Base-by-base conservation (phyloP, 2,329 filamentous ascomycete genomes). In the Coniella lustricola region DNA sequence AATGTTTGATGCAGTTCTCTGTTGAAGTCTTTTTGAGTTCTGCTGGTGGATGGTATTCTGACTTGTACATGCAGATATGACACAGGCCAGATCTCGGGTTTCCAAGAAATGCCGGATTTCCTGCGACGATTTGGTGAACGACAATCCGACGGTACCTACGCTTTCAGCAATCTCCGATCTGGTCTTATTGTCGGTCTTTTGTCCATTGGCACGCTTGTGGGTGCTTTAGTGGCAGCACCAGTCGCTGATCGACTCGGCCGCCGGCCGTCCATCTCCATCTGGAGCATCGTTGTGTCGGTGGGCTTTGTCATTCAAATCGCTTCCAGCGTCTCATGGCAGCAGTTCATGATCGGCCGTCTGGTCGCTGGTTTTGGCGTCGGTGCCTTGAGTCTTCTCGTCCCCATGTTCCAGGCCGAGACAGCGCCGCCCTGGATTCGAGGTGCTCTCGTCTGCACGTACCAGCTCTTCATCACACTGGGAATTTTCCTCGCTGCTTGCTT, bases 321-420 rank as follows among this genome's bases (percentile, higher is more conserved):
- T 0, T 70, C 82, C 0, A 56, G 62, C 0, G 57, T 56, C 2
- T 66, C 66, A 8, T 87, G 84, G 82, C 77, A 77, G 40, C 83
- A 87, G 57, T 69, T 85, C 50, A 81, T 82, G 55, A 68, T 82
- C 39, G 84, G 84, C 13, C 71, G 84, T 47, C 76, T 80, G 56
- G 71, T 85, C 14, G 77, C 81, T 13, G 84, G 84, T 44, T 67
- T 86, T 1, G 82, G 82, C 13, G 81, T 88, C 36, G 84, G 84
- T 47, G 78, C 76, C 0, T 64, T 86, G 2, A 81, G 76, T 9
- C 75, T 85, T 4, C 64, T 82, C 12, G 81, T 83, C 0, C 81
- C 82, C n/a, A 82, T 87, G 79, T 87, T 85, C 60, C 82, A 86
- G 58, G 77, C 77, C n/a, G 84, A 88, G 64, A 84, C 76, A 5